Base-by-base conservation (phyloP, 2,329 filamentous ascomycete species). In the Fusarium sp. region DNA sequence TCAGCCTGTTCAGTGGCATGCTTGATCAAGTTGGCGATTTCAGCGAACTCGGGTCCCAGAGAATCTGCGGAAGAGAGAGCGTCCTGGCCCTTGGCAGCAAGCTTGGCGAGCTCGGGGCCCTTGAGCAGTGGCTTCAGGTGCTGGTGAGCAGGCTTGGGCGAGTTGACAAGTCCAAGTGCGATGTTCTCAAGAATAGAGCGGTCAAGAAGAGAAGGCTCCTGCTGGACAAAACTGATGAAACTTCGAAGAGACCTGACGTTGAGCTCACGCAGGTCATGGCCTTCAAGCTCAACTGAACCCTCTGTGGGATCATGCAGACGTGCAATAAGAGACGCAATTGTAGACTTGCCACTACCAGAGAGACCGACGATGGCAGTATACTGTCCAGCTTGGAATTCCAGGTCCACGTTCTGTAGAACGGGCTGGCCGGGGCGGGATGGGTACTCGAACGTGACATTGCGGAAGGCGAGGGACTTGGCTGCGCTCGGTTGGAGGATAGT, bases 1-100 rank as follows among this genome's bases (percentile, higher is more conserved):
- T 90, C 87, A 1, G 89, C 89, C 36, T 89, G 81, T 10, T 79
- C 79, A 4, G 87, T 84, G n/a, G 89, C 85, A 10, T 82, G 74
- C 73, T 81, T 78, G 2, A 86, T 82, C 44, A 86, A 75, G 25
- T 73, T 76, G 33, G 87, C 79, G 33, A 90, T 84, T 62, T 88
- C 83, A 55, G 31, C 44, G 40, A 56, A 76, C 14, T 81, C 77
- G 0, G 80, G 58, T 0, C 84, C 81, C 4, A 83, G 78, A 3
- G 77, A 75, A 73, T 79, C 77, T 4, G 85, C 83, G 4, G 81
- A 82, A 3, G 74, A 71, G 18, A 79, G 73, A 10, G 89, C 76
- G 50, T 86, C 80, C 36, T 82, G 75, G 7, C 87, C 88, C 1
- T 81, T 73, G 18, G 79, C 77, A 0, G 86, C 85, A 34, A 91